A percentile compares a stretch with the other conserved stretches of the same genome.
phyloP scores from a whole-genome alignment of 345 rosid species.

The Cardamine occulta region DNA sequence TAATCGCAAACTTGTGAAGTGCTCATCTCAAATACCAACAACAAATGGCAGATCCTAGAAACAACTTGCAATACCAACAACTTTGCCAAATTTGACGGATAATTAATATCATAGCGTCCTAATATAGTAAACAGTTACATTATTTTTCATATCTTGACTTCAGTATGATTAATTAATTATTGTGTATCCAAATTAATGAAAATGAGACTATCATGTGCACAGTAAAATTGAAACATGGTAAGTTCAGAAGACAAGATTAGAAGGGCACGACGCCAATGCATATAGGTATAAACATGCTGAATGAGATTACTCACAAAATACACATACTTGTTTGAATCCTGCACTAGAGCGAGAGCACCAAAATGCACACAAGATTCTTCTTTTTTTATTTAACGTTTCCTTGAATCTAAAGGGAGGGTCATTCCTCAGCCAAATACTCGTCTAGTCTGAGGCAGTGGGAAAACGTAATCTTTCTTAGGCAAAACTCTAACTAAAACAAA shows the following conservation, averaged over 20 bases:
- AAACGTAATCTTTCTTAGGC: neutral
- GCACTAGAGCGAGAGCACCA: neutral
- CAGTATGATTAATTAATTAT: neutral
- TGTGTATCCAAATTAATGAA: too few species aligned
- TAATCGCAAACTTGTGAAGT: neutral
- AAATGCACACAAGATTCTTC: constrained; percentile 6
- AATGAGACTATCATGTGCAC: neutral
- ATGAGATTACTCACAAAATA: neutral
- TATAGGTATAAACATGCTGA: neutral
- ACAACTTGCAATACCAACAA: neutral
- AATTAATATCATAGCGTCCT: neutral
- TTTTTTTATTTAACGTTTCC: neutral
- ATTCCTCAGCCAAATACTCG: constrained; percentile 1
- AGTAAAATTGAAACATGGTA: neutral
- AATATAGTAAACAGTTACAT: neutral
- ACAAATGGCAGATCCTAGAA: neutral
- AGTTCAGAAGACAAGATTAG: neutral
- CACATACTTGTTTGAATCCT: neutral
- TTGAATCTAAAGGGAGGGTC: neutral
- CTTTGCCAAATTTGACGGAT: neutral
- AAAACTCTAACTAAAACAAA: neutral
- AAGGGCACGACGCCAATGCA: neutral
- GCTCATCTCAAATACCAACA: neutral
- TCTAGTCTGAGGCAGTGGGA: neutral
- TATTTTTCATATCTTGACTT: neutral